These are phyloP conservation scores for Knufia petricola DNA, from an alignment of 2,329 filamentous ascomycete species.

Conservation along the genomic window DNA sequence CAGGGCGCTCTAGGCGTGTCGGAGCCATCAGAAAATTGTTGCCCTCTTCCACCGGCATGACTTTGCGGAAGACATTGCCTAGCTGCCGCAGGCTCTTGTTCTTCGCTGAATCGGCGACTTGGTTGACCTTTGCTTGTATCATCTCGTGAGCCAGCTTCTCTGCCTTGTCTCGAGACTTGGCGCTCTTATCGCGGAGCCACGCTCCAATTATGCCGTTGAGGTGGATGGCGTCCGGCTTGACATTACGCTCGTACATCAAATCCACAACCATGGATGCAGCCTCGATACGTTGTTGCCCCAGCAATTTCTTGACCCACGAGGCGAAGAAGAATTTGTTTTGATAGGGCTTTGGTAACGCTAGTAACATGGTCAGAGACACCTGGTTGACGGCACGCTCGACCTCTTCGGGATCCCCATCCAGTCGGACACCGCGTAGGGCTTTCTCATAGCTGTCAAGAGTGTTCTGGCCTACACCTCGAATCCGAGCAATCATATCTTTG, in stretches of 20 bases:
- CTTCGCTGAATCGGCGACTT: conserved; percentile 37
- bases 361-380: conserved; percentile 41
- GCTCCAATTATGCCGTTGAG: conserved; percentile 74
- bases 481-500: conserved; percentile 76
- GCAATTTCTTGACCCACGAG: conserved; percentile 79
- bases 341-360: conserved; percentile 43
- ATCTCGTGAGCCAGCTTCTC: conserved; percentile 66
- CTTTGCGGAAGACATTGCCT: conserved; percentile 5
- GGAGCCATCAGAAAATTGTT: conserved; percentile 25
- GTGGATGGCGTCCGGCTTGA: conserved; percentile 62
- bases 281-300: conserved; percentile 60
- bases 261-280: conserved; percentile 64
- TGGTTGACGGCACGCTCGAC: conserved; percentile 37
- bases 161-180: conserved; percentile 48
- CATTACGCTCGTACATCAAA: conserved; percentile 61
- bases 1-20: conserved; percentile 31
- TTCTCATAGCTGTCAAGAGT: conserved; percentile 36
- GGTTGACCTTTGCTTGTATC: conserved; percentile 58
- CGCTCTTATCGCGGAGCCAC: conserved; percentile 57
- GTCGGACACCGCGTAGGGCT: conserved; percentile 17
- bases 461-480: conserved; percentile 36
- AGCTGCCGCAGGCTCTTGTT: conserved; percentile 11
- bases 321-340: conserved; percentile 74
- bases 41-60: not conserved
- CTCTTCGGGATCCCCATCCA: conserved; percentile 18